Evolutionary conservation across 805 yeast species (phyloP).

Genomic region (Cephaloascus albidus): DNA sequence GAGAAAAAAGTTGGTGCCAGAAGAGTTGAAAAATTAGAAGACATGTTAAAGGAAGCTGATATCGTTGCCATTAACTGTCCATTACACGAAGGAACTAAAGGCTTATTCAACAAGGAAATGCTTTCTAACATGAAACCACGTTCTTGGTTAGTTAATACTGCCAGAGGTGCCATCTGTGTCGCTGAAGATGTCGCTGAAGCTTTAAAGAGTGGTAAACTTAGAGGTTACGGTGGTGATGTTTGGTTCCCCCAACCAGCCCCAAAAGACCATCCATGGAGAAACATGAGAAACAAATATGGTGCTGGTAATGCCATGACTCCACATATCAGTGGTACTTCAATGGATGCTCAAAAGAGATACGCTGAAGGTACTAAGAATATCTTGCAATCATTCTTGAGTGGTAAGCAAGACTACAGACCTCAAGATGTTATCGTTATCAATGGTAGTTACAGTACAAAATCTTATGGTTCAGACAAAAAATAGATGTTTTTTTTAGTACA

Average conservation of each 20-base stretch:
- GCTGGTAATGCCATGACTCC: constrained; percentile 85
- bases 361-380: constrained; percentile 62
- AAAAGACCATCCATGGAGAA: constrained; percentile 68
- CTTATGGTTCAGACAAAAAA: no score
- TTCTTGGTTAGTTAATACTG: constrained; percentile 68
- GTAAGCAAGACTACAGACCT: constrained; percentile 61
- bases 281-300: constrained; percentile 53
- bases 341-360: constrained; percentile 73
- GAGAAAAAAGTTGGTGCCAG: constrained; percentile 51
- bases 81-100: constrained; percentile 59
- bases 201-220: constrained; percentile 52
- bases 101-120: constrained; percentile 57
- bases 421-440: constrained; percentile 64
- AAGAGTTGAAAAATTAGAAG: constrained; percentile 52
- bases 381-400: constrained; percentile 51
- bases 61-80: constrained; percentile 74
- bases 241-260: constrained; percentile 86
- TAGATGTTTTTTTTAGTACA: no score
- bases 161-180: constrained; percentile 73
- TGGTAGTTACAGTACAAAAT: constrained; percentile 66
- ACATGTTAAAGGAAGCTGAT: constrained; percentile 58
- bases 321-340: constrained; percentile 69
- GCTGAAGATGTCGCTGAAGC: constrained; percentile 73
- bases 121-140: constrained; percentile 66
- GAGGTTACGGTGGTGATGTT: constrained; percentile 83